Percentiles rank a stretch among this genome's conserved stretches.
Evolutionary conservation across 1,284 basidiomycete species (phyloP).

Genomic region (Paramarasmius palmivorus): DNA sequence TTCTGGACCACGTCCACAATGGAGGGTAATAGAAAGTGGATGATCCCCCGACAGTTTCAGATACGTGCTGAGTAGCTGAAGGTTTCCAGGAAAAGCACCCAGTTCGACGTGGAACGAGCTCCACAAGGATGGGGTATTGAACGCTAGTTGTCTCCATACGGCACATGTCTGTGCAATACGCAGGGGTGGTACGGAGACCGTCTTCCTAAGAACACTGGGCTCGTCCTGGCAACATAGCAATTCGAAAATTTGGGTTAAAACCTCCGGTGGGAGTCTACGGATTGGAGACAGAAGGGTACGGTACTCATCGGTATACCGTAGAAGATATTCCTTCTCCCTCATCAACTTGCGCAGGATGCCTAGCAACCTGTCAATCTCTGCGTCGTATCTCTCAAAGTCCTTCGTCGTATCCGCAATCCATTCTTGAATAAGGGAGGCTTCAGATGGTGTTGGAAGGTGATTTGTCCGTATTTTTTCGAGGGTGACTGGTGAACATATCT

Average conservation of each 20-base stretch:
- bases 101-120: slow-evolving; percentile 1
- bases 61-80: slow-evolving; percentile 3
- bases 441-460: background rate
- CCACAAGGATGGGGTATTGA: slow-evolving; percentile 2
- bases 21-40: background rate
- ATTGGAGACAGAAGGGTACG: slow-evolving; percentile 1
- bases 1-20: background rate
- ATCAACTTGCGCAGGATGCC: background rate
- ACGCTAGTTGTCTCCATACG: slow-evolving; percentile 3
- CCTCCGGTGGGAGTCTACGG: slow-evolving; percentile 5
- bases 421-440: background rate
- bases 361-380: background rate
- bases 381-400: background rate
- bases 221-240: background rate
- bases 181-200: background rate
- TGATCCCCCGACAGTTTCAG: background rate
- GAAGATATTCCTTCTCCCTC: slow-evolving; percentile 1
- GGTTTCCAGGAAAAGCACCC: background rate
- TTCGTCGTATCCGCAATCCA: background rate
- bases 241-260: background rate
- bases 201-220: background rate
- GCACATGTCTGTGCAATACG: slow-evolving; percentile 2
- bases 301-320: slow-evolving; percentile 4
- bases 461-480: background rate
- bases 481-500: background rate